phyloP scores from a whole-genome alignment of 73 alveolate genomes.

The Blepharisma stoltei region DNA sequence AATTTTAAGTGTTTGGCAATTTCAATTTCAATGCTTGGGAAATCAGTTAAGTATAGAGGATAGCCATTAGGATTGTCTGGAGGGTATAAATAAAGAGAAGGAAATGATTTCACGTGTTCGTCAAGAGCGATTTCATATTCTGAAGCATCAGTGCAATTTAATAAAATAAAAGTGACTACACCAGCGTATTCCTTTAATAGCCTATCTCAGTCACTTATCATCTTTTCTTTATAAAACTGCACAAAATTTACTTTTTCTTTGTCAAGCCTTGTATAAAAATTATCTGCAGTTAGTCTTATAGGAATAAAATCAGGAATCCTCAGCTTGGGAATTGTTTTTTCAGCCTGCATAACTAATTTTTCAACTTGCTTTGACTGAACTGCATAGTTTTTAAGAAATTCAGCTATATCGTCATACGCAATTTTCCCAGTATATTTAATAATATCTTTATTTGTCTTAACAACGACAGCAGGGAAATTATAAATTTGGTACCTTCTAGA shows the following conservation, averaged over 20 bases:
- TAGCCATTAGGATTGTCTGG: too few species aligned
- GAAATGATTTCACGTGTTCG: background rate
- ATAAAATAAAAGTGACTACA: background rate
- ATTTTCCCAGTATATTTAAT: conserved; percentile 15
- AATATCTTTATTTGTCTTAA: background rate
- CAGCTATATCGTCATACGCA: background rate
- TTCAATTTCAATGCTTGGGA: too few species aligned
- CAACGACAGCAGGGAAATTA: conserved; percentile 3
- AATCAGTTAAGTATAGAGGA: too few species aligned
- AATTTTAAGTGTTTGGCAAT: too few species aligned
- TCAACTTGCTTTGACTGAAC: background rate
- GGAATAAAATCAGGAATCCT: background rate
- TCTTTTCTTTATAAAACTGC: conserved; percentile 3
- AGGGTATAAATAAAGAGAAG: background rate
- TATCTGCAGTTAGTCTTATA: background rate
- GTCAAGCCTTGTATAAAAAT: background rate
- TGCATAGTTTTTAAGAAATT: background rate
- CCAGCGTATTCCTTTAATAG: background rate
- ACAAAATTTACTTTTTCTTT: conserved; percentile 6
- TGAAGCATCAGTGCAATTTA: background rate
- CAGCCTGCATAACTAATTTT: background rate
- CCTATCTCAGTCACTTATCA: conserved; percentile 3
- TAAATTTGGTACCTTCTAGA: background rate
- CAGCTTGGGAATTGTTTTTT: background rate
- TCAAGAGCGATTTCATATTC: conserved; percentile 6